Evolutionary conservation across 164 flowering plant genomes (phyloP), one percentile per base, ranked within the genome.

Genomic region (Cinnamomum micranthum): DNA sequence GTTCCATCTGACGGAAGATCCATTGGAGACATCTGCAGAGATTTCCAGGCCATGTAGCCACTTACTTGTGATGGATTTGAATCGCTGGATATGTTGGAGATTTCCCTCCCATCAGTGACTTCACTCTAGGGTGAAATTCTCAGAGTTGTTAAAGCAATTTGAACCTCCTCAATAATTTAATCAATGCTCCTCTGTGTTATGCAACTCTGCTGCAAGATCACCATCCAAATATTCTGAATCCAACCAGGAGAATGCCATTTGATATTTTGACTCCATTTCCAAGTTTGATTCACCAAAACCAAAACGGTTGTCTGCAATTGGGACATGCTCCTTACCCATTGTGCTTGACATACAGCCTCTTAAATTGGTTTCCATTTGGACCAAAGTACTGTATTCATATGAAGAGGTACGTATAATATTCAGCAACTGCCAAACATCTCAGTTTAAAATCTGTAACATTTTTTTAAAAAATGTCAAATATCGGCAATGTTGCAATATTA

Each of bases 91-190:
- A 71, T 60, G 65, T 75, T 69, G 23, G 64, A 64, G 23, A 62
- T 66, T 68, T 79, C 72, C 65, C 41, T 80, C 27, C 63, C 71
- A 60, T 82, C 78, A 72, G 52, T 35, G 33, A 70, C 63, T 65
- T 81, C 82, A 77, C 62, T 55, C 31, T 74, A 41, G 50, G 68
- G 50, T 47, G 73, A 52, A 73, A 64, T 47, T 33, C 71, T 76
- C 71, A 73, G 27, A 74, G 60, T 70, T 2, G 76, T 79, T 75
- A 90, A 75, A 71, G 87, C 89, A 77, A 81, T 78, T 71, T 71
- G 84, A 27, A 94, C 81, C 47, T 91, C 96, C 72, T 84, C 86
- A 27, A 89, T 79, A 69, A 92, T 85, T 71, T 90, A 90, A 51
- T 78, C 81, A 12, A 80, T 41, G 72, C 88, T 87, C 81, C 82